Evolutionary conservation across 2,329 filamentous ascomycete species (phyloP).

Genomic region (Diaporthe sp.): DNA sequence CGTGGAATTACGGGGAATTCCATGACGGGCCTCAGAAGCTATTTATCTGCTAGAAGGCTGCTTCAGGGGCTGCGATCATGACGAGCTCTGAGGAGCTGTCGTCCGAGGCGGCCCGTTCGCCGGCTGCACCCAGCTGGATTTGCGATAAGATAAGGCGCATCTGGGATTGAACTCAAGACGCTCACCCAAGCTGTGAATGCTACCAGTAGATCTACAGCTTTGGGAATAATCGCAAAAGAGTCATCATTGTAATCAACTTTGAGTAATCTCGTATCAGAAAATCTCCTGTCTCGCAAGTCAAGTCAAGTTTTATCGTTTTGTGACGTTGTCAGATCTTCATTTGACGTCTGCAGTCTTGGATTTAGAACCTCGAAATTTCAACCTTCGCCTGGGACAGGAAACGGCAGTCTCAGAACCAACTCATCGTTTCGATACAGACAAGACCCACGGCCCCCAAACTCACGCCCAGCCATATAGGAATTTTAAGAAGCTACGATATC

Average conservation of each 20-base stretch:
- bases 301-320: not conserved
- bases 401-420: not conserved
- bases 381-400: not conserved
- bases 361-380: conserved; percentile 28
- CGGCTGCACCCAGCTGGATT: conserved; percentile 22
- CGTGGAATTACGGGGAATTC: not conserved
- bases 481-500: not conserved
- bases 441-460: not conserved
- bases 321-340: not conserved
- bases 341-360: not conserved
- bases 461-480: not conserved
- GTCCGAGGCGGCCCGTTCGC: conserved; percentile 25
- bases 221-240: not conserved
- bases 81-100: not conserved
- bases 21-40: not conserved
- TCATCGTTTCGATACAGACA: not conserved
- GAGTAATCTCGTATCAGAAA: not conserved
- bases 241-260: not conserved
- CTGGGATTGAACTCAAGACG: not conserved
- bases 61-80: too few relatives aligned
- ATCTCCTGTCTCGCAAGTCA: not conserved
- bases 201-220: not conserved
- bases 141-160: conserved; percentile 33
- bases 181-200: not conserved
- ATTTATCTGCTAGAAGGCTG: not conserved